phyloP scores from a whole-genome alignment of 345 rosid species.

The Ailanthus altissimus region DNA sequence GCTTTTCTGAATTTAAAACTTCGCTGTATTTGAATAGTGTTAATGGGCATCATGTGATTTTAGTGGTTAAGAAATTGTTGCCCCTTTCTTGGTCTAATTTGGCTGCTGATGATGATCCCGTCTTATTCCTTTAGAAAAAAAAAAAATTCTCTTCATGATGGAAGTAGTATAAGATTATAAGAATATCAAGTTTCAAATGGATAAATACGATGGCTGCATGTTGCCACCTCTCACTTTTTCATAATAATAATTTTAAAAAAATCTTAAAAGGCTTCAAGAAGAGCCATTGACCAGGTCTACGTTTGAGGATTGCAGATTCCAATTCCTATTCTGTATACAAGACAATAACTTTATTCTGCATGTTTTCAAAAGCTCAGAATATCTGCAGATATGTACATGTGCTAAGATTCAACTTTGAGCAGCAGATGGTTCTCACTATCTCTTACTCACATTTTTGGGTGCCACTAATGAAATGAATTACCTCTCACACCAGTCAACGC shows the following conservation, averaged over 20 bases:
- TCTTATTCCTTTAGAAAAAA: background rate
- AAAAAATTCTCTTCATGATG: background rate
- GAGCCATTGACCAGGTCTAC: background rate
- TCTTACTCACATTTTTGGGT: no score
- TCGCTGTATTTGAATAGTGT: background rate
- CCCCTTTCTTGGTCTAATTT: background rate
- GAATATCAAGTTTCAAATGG: background rate
- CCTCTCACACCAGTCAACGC: no score
- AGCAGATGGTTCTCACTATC: no score
- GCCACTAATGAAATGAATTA: no score
- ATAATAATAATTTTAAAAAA: no score
- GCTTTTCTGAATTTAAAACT: no score
- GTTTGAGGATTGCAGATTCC: background rate
- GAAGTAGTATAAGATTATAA: background rate
- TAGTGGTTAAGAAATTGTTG: background rate
- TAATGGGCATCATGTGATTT: constrained; percentile 1
- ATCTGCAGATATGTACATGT: no score
- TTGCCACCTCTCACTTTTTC: constrained; percentile 7
- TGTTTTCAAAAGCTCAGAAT: background rate
- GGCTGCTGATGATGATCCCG: background rate
- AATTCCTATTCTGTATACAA: background rate
- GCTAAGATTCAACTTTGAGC: no score
- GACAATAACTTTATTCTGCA: background rate
- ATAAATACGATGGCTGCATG: background rate
- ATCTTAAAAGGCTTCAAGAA: background rate